Evolutionary conservation across 164 flowering plant species (phyloP), one percentile per base, ranked within the genome.

Genomic region (Warburgia ugandensis): DNA sequence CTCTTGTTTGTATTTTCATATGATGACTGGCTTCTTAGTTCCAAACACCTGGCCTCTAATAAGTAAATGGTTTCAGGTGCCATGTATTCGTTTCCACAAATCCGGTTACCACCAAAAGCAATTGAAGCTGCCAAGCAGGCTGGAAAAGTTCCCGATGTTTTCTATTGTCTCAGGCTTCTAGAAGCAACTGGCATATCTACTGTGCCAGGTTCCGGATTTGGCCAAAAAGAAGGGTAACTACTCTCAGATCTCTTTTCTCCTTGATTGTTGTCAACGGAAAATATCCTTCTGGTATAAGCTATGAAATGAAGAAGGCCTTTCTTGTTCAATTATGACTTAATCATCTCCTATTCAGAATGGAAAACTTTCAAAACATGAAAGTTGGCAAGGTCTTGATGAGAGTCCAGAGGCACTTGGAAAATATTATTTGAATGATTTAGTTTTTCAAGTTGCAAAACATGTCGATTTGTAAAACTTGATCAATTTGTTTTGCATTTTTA

Each of bases 161-260:
- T 77, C 76, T 92, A 92, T 72, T 92, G 99, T 60, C 81, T 88
- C 48, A 86, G 74, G 77, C 95, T 92, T 42, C 63, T 92, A 73
- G 99, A 92, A 72, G 94, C 96, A 41, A 88, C 99, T 2, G 99
- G 99, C 71, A 92, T 92, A 41, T 92, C 99, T 49, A 88, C 96
- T 4, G 99, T 92, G 52, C 99, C 99, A 29, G 96, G 99, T 55
- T 92, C 99, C 39, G 99, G 99, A 45, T 92, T 92, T 58, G 99
- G 99, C 53, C 99, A 92, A 69, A 88, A 92, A 73, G 94, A 86
- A 67, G 99, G 94, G 98, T 92, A 78, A 63, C 10, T 50, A 28
- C 35, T 47, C 36, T 29, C 11, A 14, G 12, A 22, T 27, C 11
- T 27, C 31, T 16, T 25, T 27, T 37, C 8, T 28, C 25, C 45